Conservation (phyloP, 148 eudicot genomes). For the Chenopodium album region DNA sequence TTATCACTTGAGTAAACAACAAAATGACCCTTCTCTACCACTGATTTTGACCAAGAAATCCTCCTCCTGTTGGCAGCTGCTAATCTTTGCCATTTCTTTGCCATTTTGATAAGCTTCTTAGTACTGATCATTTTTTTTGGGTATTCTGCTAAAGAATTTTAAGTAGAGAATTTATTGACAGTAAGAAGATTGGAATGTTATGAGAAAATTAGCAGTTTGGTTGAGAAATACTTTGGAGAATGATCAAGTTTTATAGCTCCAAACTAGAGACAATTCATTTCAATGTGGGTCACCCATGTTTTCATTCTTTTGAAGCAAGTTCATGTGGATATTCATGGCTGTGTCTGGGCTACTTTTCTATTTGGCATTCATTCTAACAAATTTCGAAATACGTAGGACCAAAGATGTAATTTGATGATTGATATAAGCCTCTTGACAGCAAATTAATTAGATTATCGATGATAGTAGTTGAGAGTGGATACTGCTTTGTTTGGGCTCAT, state of each 20-base stretch:
- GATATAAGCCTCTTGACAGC: not conserved
- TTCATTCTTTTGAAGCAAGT: not conserved
- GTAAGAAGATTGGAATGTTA: not conserved
- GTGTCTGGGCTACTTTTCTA: not conserved
- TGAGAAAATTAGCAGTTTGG: not conserved
- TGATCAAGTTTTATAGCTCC: conserved; percentile 19
- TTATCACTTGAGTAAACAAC: conserved; percentile 15
- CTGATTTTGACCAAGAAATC: conserved; percentile 18
- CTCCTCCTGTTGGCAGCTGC: conserved; percentile 32
- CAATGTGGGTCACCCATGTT: not conserved
- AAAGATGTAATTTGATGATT: not conserved
- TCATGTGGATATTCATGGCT: not conserved
- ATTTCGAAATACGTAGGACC: not conserved
- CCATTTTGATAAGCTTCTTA: conserved; percentile 35
- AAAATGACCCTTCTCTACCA: conserved; percentile 6
- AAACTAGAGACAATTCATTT: not conserved
- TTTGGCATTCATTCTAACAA: not conserved
- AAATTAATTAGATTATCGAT: not conserved
- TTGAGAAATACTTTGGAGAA: not conserved
- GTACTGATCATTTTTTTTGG: conserved; percentile 14
- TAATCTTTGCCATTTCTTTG: conserved; percentile 34
- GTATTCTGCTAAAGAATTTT: not conserved
- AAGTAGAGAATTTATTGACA: not conserved
- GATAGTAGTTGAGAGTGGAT: not conserved
- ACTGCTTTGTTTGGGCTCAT: not conserved